Evolutionary conservation across 2,329 filamentous ascomycete species (phyloP), one percentile per base, ranked within the genome.

Genomic region (Curvularia sp.): DNA sequence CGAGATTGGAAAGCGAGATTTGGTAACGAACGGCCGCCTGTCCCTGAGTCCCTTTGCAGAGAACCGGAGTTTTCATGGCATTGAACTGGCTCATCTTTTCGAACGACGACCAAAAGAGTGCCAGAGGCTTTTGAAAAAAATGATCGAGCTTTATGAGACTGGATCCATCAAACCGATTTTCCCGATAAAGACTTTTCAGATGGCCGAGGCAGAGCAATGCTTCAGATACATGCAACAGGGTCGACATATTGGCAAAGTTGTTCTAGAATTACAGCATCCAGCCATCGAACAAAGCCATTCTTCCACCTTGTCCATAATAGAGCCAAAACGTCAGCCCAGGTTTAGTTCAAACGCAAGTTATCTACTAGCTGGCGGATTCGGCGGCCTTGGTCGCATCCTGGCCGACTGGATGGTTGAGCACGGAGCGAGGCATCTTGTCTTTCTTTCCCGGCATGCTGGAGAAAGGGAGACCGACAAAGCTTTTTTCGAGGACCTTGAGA

Each of bases 291-390:
- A 28, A 10, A 9, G 12, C n/a, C 1, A 4, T 6, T 6, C 12
- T 24, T 10, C 10, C n/a, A 0, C 5, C 8, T 7, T 31, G 28
- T 2, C 9, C 8, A 31, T 10, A 31, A 10, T 7, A 6, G 5
- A 31, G 5, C 8, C 28, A 0, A 31, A 31, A 7, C 8, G 28
- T 2, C 5, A 31, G 28, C 28, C 28, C 8, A 4, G 8, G 2
- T 7, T 31, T 6, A 9, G 8, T 7, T 9, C 44, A 26, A 24
- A 46, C 9, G 41, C n/a, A 15, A 62, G 63, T 1, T 74, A 72
- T 39, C 57, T 74, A 1, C 41, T 74, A 3, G 47, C 62, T 7
- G 72, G 72, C 2, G 66, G 72, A 8, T 46, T 74, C 1, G 63
- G 63, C 13, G 72, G 72, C 4, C 53, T 74, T 4, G 66, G 70